Evolutionary conservation across 768 basidiomycete genomes (phyloP).

Genomic region (Calocera viscosa): DNA sequence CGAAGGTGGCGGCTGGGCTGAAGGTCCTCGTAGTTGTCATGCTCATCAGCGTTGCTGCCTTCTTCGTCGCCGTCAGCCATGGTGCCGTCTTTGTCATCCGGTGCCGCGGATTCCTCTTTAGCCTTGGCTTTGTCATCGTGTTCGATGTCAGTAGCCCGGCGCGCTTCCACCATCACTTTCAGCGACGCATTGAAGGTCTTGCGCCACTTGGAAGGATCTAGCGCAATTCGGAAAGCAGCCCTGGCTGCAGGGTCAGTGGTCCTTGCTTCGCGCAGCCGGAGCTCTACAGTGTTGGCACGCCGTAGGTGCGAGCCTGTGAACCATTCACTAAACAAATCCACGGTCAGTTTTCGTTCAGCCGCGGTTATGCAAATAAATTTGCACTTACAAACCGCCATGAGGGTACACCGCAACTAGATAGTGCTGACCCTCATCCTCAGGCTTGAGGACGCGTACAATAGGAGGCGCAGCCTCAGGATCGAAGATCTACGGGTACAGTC

Average conservation of each 20-base stretch:
- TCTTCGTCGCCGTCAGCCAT: not conserved
- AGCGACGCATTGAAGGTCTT: not conserved
- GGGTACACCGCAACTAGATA: not conserved
- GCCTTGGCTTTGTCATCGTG: not conserved
- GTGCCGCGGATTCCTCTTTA: not conserved
- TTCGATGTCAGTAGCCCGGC: not conserved
- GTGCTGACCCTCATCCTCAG: not conserved
- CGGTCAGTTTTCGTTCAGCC: not conserved
- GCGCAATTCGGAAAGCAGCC: not conserved
- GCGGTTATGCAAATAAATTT: not conserved
- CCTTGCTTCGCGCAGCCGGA: not conserved
- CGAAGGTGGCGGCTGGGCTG: conserved; percentile 4
- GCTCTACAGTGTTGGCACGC: not conserved
- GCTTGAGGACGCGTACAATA: not conserved
- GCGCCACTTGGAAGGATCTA: not conserved
- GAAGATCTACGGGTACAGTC: not conserved
- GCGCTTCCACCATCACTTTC: not conserved
- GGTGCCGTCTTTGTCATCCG: not conserved
- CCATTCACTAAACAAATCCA: not conserved
- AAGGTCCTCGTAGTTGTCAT: not conserved
- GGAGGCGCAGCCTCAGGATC: not conserved
- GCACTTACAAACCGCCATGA: not conserved
- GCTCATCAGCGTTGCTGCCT: not conserved
- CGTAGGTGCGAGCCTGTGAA: not conserved
- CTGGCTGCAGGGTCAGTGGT: not conserved